Percentiles rank a stretch among this genome's conserved stretches.
phyloP scores from a whole-genome alignment of 2,329 filamentous ascomycete species.

The Dactylellina parvicollis region DNA sequence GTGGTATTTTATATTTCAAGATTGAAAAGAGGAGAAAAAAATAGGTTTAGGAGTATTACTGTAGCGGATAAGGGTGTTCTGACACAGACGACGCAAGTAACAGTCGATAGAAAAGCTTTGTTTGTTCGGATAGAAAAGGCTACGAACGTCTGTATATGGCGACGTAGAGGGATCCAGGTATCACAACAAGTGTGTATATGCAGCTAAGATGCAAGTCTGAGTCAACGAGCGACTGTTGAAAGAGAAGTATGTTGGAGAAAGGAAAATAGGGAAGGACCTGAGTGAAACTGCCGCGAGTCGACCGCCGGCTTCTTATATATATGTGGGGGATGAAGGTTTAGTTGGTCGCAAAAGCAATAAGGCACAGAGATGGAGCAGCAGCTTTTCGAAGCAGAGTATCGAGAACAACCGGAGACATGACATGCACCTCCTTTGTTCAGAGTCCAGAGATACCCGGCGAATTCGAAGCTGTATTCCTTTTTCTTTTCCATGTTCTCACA shows the following conservation, averaged over 20 bases:
- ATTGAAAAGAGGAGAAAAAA: neutral
- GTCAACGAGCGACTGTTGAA: slow-evolving; percentile 54
- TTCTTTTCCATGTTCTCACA: slow-evolving; percentile 24
- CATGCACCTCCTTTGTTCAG: slow-evolving; percentile 54
- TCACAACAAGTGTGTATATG: slow-evolving; percentile 43
- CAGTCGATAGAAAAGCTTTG: slow-evolving; percentile 6
- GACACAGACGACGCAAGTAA: slow-evolving; percentile 37
- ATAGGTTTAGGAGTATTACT: neutral
- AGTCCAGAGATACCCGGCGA: slow-evolving; percentile 47
- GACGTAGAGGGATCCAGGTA: slow-evolving; percentile 28
- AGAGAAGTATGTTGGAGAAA: slow-evolving; percentile 27
- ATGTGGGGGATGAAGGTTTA: slow-evolving; percentile 45
- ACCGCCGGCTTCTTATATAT: slow-evolving; percentile 51
- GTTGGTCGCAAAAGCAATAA: slow-evolving; percentile 42
- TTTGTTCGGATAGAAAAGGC: slow-evolving; percentile 54
- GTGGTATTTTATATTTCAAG: neutral
- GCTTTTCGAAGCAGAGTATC: slow-evolving; percentile 1
- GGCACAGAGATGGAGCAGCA: neutral
- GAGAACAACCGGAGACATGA: slow-evolving; percentile 38
- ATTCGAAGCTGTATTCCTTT: slow-evolving; percentile 37
- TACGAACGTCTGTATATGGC: slow-evolving; percentile 38
- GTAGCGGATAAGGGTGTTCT: slow-evolving; percentile 10
- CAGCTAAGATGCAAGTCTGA: slow-evolving; percentile 54
- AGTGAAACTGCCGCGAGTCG: slow-evolving; percentile 52
- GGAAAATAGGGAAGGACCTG: slow-evolving; percentile 40